Evolutionary conservation across 768 basidiomycete genomes (phyloP).

Genomic region (Tubosaeta sp.): DNA sequence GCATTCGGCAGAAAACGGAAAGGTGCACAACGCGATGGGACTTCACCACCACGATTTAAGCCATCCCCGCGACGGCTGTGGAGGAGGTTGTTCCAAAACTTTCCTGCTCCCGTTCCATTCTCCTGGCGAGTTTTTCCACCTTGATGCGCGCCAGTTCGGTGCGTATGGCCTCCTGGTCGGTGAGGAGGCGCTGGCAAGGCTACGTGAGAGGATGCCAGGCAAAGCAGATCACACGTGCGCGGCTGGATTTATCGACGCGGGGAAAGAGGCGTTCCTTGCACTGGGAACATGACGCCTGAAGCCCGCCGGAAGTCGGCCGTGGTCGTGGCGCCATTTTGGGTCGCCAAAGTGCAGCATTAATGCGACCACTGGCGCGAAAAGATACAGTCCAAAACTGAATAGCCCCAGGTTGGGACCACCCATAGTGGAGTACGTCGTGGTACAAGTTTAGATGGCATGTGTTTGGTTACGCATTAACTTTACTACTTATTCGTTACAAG

Average conservation of each 20-base stretch:
- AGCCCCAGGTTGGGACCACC: slow-evolving; percentile 81
- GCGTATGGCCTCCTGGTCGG: slow-evolving; percentile 59
- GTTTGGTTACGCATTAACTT: too few species aligned
- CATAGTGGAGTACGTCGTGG: slow-evolving; percentile 38
- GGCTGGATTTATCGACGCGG: slow-evolving; percentile 49
- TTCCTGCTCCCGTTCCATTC: slow-evolving; percentile 42
- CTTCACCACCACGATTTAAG: slow-evolving; percentile 24
- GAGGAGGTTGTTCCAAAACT: slow-evolving; percentile 18
- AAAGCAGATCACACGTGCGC: slow-evolving; percentile 33
- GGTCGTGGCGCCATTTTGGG: slow-evolving; percentile 76
- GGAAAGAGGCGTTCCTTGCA: slow-evolving; percentile 74
- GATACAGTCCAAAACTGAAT: slow-evolving; percentile 87
- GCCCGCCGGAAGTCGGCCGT: slow-evolving; percentile 74
- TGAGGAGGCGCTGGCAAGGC: slow-evolving; percentile 52
- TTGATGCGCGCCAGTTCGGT: slow-evolving; percentile 72
- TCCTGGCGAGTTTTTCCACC: slow-evolving; percentile 48
- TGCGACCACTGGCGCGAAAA: slow-evolving; percentile 77
- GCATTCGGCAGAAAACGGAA: slow-evolving; percentile 15
- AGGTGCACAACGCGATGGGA: slow-evolving; percentile 16
- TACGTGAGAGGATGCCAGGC: slow-evolving; percentile 7
- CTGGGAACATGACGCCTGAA: slow-evolving; percentile 33
- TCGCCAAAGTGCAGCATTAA: slow-evolving; percentile 86
- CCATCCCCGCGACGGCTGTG: slow-evolving; percentile 26
- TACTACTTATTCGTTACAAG: not conserved
- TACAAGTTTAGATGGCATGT: not conserved